phyloP scores from a whole-genome alignment of 495 filamentous ascomycete species.

The Echria macrotheca region DNA sequence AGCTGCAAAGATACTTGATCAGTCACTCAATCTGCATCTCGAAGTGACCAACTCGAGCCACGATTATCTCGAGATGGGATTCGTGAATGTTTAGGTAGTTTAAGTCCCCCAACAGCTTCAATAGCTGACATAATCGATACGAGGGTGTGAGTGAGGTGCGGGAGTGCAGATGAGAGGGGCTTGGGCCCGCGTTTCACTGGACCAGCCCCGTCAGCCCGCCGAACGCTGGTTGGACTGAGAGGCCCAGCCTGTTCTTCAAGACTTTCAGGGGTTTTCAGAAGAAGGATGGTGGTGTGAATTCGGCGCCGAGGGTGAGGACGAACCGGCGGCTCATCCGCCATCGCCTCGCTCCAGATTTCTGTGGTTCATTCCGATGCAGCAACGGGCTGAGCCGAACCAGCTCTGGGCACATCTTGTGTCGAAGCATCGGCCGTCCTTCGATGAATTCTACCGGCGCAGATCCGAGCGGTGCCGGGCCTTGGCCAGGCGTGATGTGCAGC shows the following conservation, averaged over 20 bases:
- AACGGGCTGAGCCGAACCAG: background rate
- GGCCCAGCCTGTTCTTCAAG: background rate
- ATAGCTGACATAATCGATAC: no score
- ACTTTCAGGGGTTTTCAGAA: no score
- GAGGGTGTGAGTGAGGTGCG: no score
- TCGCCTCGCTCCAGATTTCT: background rate
- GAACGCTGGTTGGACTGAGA: background rate
- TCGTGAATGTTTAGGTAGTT: no score
- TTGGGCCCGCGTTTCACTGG: slow-evolving; percentile 4
- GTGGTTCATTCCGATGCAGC: background rate
- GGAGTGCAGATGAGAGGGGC: slow-evolving; percentile 7
- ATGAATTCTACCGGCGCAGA: slow-evolving; percentile 14
- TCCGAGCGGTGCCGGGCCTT: slow-evolving; percentile 4
- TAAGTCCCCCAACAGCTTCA: no score
- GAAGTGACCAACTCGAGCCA: no score
- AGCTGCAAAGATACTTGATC: no score
- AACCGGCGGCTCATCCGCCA: background rate
- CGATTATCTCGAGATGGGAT: no score
- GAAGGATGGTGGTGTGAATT: no score
- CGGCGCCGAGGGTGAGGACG: background rate
- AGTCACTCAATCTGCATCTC: no score
- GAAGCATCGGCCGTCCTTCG: slow-evolving; percentile 10
- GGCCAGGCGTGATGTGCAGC: slow-evolving; percentile 1
- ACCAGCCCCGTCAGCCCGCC: background rate
- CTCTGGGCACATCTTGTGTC: background rate